Percentiles rank a stretch among this genome's conserved stretches.
Evolutionary conservation across 345 rosid species (phyloP).

Genomic region (Linum tenue): DNA sequence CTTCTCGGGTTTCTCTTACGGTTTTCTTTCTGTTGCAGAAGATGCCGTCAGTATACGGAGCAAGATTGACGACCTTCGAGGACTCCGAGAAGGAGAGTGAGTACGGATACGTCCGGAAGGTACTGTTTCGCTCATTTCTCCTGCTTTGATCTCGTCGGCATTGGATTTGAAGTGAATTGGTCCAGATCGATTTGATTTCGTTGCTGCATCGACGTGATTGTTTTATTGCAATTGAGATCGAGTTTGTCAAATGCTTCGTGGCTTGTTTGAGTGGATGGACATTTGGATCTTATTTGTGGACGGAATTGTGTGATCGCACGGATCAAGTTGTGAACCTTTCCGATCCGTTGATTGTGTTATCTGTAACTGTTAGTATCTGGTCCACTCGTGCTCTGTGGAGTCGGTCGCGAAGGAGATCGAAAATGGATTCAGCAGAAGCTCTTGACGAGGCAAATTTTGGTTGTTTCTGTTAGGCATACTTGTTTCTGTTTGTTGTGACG

Average conservation of each 20-base stretch:
- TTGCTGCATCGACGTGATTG: background rate
- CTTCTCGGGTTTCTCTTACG: background rate
- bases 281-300: background rate
- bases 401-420: background rate
- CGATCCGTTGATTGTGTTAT: background rate
- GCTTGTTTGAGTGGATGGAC: background rate
- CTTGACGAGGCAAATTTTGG: background rate
- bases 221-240: background rate
- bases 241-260: background rate
- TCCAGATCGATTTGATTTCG: background rate
- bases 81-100: slow-evolving; percentile 97
- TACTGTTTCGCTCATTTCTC: slow-evolving; percentile 5
- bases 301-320: background rate
- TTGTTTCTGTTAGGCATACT: background rate
- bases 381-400: background rate
- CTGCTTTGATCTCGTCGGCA: background rate
- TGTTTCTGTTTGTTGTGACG: background rate
- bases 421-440: background rate
- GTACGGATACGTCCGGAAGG: slow-evolving; percentile 98
- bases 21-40: background rate
- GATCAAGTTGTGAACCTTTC: background rate
- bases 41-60: slow-evolving; percentile 86
- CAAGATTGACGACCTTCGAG: slow-evolving; percentile 82
- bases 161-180: background rate
- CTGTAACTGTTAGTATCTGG: background rate